These are phyloP conservation scores for Podospora pseudoanserina DNA, from an alignment of 495 filamentous ascomycete genomes.

Conservation along the genomic window DNA sequence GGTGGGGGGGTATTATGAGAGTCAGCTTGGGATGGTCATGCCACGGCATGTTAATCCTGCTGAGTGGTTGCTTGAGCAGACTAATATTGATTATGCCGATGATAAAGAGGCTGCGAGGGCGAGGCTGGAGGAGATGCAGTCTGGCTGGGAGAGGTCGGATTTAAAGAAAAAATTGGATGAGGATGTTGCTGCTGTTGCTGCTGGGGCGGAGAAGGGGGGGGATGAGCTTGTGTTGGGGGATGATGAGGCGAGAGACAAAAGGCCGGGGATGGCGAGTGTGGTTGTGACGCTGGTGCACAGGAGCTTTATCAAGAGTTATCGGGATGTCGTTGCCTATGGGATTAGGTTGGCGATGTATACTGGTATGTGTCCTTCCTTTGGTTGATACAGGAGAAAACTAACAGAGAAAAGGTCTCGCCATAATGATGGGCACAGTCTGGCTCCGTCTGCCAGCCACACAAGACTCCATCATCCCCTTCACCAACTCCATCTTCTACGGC, in stretches of 20 bases:
- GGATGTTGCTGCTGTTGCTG: conserved; percentile 18
- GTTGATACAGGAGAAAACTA: conserved; percentile 13
- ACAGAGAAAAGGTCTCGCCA: conserved; percentile 51
- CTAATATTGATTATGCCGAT: conserved; percentile 66
- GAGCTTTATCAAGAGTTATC: conserved; percentile 72
- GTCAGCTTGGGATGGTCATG: conserved; percentile 51
- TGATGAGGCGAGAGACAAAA: conserved; percentile 21
- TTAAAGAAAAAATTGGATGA: conserved; percentile 14
- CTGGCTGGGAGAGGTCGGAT: conserved; percentile 38
- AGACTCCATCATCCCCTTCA: conserved; percentile 68
- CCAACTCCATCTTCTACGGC: conserved; percentile 68
- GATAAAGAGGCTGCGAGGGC: conserved; percentile 40
- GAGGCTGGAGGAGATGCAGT: conserved; percentile 42
- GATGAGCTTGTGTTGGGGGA: neutral
- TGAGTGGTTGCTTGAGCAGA: conserved; percentile 69
- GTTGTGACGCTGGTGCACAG: conserved; percentile 58
- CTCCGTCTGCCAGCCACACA: conserved; percentile 62
- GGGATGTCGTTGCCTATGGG: conserved; percentile 77
- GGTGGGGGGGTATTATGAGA: conserved; percentile 55
- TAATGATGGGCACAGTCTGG: conserved; percentile 89
- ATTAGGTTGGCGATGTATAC: conserved; percentile 81
- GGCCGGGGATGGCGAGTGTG: conserved; percentile 25
- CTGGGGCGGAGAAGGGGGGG: conserved; percentile 6
- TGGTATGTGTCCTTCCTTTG: conserved; percentile 38
- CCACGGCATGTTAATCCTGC: conserved; percentile 71